phyloP scores from a whole-genome alignment of 2,329 filamentous ascomycete genomes.

The Cordyceps militaris region DNA sequence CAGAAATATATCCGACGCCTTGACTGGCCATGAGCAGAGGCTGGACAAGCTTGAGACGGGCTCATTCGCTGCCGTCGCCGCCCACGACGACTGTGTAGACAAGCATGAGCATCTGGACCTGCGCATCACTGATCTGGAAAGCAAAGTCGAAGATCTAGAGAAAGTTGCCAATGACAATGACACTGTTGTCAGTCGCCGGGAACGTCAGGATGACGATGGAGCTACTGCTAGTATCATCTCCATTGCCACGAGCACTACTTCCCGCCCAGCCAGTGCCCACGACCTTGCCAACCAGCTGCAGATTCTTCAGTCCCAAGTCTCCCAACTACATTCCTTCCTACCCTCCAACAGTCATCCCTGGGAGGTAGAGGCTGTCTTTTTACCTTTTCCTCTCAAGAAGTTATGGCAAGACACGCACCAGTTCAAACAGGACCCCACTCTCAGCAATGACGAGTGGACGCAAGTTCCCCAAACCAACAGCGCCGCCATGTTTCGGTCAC shows the following conservation, averaged over 20 bases:
- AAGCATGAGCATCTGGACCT: constrained; percentile 60
- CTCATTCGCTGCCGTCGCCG: constrained; percentile 54
- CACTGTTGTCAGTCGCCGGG: constrained; percentile 32
- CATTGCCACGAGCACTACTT: constrained; percentile 36
- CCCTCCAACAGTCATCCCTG: constrained; percentile 60
- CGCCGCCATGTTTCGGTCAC: constrained; percentile 35
- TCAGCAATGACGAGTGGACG: constrained; percentile 46
- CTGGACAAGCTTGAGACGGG: constrained; percentile 62
- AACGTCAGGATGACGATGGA: constrained; percentile 35
- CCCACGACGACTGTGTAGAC: constrained; percentile 63
- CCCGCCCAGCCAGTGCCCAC: constrained; percentile 33
- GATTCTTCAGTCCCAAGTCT: constrained; percentile 42
- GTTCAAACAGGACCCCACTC: constrained; percentile 34
- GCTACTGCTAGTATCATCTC: constrained; percentile 41
- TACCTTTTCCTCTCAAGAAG: constrained; percentile 59
- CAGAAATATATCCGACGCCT: constrained; percentile 42
- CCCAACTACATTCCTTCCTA: constrained; percentile 50
- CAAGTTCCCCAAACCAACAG: constrained; percentile 44
- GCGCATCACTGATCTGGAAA: constrained; percentile 62
- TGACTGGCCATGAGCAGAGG: constrained; percentile 55
- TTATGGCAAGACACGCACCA: constrained; percentile 46
- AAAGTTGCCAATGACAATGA: constrained; percentile 42
- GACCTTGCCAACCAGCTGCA: constrained; percentile 46
- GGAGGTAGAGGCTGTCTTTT: constrained; percentile 68
- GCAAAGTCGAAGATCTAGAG: constrained; percentile 53